Evolutionary conservation across 2,329 filamentous ascomycete genomes (phyloP), one percentile per base, ranked within the genome.

Genomic region (Penicillium sp.): DNA sequence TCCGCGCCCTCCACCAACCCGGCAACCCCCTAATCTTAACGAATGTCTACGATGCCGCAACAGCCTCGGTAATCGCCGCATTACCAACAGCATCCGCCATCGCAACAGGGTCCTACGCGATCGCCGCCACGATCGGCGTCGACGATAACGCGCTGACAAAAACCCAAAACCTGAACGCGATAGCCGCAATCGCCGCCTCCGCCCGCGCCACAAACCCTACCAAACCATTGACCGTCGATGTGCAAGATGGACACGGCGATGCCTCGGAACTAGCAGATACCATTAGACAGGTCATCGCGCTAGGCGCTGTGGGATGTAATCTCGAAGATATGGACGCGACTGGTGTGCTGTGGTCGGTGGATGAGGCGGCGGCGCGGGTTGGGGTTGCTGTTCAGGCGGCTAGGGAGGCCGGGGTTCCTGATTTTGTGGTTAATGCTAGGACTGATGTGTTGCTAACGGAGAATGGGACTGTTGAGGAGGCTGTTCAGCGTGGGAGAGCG

Each of bases 221-320:
- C 7, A 59, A 56, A 7, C 53, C 66, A 5, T 67, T 87, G 0
- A 82, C 80, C 0, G 81, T 80, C 5, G 85, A 87, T 63, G 66
- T 86, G 2, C 83, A 86, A 67, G 84, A 87, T 62, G 85, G 84
- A 0, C 87, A 85, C 59, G 80, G 79, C 2, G 69, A 76, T 20
- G 74, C 84, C 2, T 76, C 72, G 5, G 74, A 78, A 5, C n/a
- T 67, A 11, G 56, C 59, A 20, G 50, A 58, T 16, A 79, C 75
- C 0, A 72, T 85, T 2, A 66, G 69, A 6, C 65, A 65, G 2
- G 73, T 80, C 1, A 77, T 86, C n/a, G 66, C 74, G 3, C 56
- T 79, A 0, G 84, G 84, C 0, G 83, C 76, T 0, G 80, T 81
- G 1, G 84, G 85, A 0, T 80, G 79, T 46, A 87, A 87, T 62